Evolutionary conservation across 2,329 filamentous ascomycete genomes (phyloP), one percentile per base, ranked within the genome.

Genomic region (Metarhizium humberi): DNA sequence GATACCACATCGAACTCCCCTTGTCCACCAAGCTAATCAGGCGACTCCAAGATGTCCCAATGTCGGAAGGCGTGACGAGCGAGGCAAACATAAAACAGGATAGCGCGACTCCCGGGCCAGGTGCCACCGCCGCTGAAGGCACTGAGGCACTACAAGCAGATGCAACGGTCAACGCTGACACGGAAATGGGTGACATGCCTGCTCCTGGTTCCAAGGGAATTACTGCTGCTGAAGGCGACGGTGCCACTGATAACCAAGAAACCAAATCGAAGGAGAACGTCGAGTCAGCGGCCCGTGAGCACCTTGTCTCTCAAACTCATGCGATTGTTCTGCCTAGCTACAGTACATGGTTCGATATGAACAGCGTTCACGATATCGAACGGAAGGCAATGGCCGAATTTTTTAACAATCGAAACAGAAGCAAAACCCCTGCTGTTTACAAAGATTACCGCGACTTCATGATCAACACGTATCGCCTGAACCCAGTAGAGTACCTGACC

Each of bases 381-480:
- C 88, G 87, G 68, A 99, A 96, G 73, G 91, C 91, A 7, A 80
- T 99, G 62, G 91, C 92, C 20, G 94, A 99, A 70, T 99, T 97
- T 75, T 99, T 99, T 82, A 99, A 99, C 76, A 92, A 85, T 71
- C 85, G 94, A 57, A 99, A 99, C 73, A 87, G 94, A 65, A 97
- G 94, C 84, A 99, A 99, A 76, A 99, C 94, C 0, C 88, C 91
- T 1, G 86, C 91, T 51, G 90, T 97, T 25, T 99, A 99, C 78
- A 97, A 97, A 73, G 94, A 99, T 69, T 99, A 99, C 73, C 87
- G 94, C 63, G 94, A 99, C 68, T 99, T 99, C 69, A 99, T 99
- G 94, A 91, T 99, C 75, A 99, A 99, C 75, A 97, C 94, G 14
- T 99, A 99, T 73, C 87, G 94, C 42, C 77, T 99, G 55, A 99